A percentile compares a stretch with the other conserved stretches of the same genome.
Evolutionary conservation across 2,329 filamentous ascomycete species (phyloP).

Genomic region (Aspergillus hiratsukae): DNA sequence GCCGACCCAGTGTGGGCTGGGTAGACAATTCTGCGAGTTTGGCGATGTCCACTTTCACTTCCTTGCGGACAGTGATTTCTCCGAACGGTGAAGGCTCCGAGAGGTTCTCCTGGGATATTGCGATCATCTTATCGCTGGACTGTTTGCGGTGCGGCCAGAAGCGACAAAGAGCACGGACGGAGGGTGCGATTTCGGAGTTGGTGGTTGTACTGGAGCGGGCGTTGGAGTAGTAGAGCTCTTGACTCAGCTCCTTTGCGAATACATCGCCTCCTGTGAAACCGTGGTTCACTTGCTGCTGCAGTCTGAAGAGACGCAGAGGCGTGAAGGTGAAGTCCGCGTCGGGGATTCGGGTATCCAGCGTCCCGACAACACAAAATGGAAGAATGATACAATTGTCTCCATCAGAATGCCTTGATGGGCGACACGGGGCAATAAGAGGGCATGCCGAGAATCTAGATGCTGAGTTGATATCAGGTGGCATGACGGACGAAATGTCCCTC

Average conservation of each 20-base stretch:
- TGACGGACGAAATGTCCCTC: slow-evolving; percentile 36
- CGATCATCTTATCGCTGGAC: neutral
- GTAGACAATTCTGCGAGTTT: slow-evolving; percentile 20
- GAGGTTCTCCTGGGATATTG: slow-evolving; percentile 18
- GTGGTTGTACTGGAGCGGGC: slow-evolving; percentile 21
- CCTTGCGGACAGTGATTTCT: slow-evolving; percentile 60
- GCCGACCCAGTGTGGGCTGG: slow-evolving; percentile 13
- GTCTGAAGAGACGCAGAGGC: slow-evolving; percentile 61
- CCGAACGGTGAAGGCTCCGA: slow-evolving; percentile 36
- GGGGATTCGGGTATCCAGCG: slow-evolving; percentile 53
- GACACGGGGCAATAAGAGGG: slow-evolving; percentile 35
- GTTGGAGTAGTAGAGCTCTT: slow-evolving; percentile 52
- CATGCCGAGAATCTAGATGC: slow-evolving; percentile 36
- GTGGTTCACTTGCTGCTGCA: slow-evolving; percentile 59
- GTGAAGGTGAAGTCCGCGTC: slow-evolving; percentile 55
- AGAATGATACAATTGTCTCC: slow-evolving; percentile 42
- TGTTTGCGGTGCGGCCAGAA: slow-evolving; percentile 20
- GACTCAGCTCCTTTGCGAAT: slow-evolving; percentile 58
- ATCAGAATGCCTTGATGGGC: slow-evolving; percentile 14
- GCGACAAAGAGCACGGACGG: slow-evolving; percentile 16
- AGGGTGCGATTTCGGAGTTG: slow-evolving; percentile 19
- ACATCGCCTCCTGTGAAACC: slow-evolving; percentile 52
- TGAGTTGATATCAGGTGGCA: slow-evolving; percentile 34
- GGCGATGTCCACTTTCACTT: slow-evolving; percentile 53
- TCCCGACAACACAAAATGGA: slow-evolving; percentile 59